Conservation (phyloP, 495 filamentous ascomycete species). For the Tirmania nivea region DNA sequence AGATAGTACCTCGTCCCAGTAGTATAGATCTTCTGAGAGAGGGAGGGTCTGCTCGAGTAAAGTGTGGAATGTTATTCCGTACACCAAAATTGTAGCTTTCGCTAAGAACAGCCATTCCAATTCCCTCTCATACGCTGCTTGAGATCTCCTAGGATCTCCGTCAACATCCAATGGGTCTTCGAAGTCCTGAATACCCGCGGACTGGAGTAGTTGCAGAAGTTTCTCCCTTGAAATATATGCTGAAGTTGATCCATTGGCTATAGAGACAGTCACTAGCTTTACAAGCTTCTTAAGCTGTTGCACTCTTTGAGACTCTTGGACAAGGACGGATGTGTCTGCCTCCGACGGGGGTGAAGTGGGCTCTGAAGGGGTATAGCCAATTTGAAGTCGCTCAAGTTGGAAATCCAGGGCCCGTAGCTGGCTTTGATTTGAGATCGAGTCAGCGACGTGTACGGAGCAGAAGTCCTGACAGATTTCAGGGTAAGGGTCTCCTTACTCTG, state of each 20-base stretch:
- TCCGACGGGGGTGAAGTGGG: constrained; percentile 12
- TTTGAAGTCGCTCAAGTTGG: constrained; percentile 55
- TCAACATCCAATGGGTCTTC: constrained; percentile 13
- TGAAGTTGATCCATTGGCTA: constrained; percentile 14
- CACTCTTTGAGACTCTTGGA: constrained; percentile 21
- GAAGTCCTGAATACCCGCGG: constrained; percentile 28
- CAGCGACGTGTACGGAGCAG: not conserved
- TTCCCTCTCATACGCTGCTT: constrained; percentile 37
- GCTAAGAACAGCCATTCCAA: constrained; percentile 70
- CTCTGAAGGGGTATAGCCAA: constrained; percentile 18
- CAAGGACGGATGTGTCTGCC: constrained; percentile 3
- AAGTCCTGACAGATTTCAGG: not conserved
- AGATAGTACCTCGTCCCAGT: constrained; percentile 70
- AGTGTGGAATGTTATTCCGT: constrained; percentile 50
- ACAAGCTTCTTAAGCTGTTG: constrained; percentile 44
- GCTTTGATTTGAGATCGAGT: constrained; percentile 26
- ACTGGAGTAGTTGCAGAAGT: constrained; percentile 36
- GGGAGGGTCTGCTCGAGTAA: constrained; percentile 63
- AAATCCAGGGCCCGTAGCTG: constrained; percentile 58
- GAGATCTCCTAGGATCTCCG: constrained; percentile 4
- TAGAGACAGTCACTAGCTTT: constrained; percentile 2
- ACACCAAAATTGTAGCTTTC: constrained; percentile 69
- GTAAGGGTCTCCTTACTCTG: constrained; percentile 9
- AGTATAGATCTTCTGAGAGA: constrained; percentile 63
- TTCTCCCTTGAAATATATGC: constrained; percentile 20